Conservation (phyloP, 2,329 filamentous ascomycete species). For the Chrysoporthe cubensis region DNA sequence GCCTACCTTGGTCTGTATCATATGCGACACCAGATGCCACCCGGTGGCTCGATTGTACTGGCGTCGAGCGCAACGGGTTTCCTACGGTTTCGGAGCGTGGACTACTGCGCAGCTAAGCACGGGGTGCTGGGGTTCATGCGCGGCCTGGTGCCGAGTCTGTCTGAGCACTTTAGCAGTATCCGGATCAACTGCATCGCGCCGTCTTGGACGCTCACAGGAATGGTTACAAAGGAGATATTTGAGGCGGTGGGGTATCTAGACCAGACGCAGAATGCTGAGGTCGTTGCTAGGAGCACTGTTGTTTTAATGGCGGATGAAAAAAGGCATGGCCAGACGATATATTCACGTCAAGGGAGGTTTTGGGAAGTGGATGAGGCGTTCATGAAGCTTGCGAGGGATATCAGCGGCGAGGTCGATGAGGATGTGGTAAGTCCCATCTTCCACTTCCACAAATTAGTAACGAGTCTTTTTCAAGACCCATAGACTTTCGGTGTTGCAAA, state of each 20-base stretch:
- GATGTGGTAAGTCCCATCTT: not conserved
- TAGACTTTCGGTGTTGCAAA: not conserved
- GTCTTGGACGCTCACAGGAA: conserved; percentile 56
- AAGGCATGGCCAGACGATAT: conserved; percentile 56
- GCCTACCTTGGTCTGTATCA: conserved; percentile 12
- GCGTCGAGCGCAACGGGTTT: not conserved
- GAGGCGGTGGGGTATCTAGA: conserved; percentile 44
- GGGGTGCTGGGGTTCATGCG: conserved; percentile 13
- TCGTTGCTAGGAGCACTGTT: conserved; percentile 52
- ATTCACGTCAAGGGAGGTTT: conserved; percentile 51
- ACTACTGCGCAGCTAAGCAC: conserved; percentile 12
- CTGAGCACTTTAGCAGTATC: conserved; percentile 34
- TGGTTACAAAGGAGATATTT: conserved; percentile 44
- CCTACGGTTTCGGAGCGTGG: not conserved
- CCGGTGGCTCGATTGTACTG: conserved; percentile 6
- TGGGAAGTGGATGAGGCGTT: conserved; percentile 56
- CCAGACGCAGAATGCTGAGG: conserved; percentile 48
- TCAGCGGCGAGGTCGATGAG: conserved; percentile 35
- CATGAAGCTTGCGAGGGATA: conserved; percentile 38
- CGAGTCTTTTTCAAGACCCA: no score
- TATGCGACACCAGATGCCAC: conserved; percentile 5
- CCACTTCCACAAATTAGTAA: no score
- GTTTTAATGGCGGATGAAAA: conserved; percentile 53
- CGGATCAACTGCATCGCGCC: conserved; percentile 61
- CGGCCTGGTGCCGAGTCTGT: not conserved